phyloP scores from a whole-genome alignment of 106 monocot species.

The Dactylorhiza incarnata region DNA sequence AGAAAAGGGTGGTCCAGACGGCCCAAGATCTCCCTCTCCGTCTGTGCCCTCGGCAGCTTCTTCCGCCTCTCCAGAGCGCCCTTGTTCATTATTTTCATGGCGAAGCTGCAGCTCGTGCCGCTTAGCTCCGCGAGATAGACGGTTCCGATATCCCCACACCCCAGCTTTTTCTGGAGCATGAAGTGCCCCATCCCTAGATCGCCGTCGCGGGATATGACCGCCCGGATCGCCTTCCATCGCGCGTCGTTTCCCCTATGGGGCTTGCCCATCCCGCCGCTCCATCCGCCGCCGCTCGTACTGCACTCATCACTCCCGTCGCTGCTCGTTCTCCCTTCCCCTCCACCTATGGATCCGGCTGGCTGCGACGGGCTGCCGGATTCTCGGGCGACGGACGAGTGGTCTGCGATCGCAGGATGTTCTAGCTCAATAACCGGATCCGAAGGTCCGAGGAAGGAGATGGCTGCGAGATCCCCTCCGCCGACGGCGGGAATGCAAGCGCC shows the following conservation, averaged over 20 bases:
- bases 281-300: background rate
- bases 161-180: slow-evolving; percentile 22
- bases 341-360: background rate
- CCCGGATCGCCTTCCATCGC: slow-evolving; percentile 24
- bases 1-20: slow-evolving; percentile 23
- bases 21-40: slow-evolving; percentile 23
- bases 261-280: slow-evolving; percentile 9
- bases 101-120: slow-evolving; percentile 15
- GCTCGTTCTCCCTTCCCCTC: slow-evolving; percentile 7
- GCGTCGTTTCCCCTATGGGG: slow-evolving; percentile 27
- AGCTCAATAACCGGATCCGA: background rate
- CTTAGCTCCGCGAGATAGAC: slow-evolving; percentile 24
- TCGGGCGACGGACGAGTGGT: background rate
- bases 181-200: slow-evolving; percentile 17
- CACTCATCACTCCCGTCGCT: slow-evolving; percentile 14
- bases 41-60: slow-evolving; percentile 22
- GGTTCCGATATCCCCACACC: slow-evolving; percentile 25
- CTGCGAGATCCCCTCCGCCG: background rate
- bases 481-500: background rate
- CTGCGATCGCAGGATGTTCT: background rate
- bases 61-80: slow-evolving; percentile 14
- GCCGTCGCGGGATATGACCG: slow-evolving; percentile 6
- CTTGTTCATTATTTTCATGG: slow-evolving; percentile 28
- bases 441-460: background rate
- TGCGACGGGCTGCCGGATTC: slow-evolving; percentile 1